These are phyloP conservation scores for Penicillium chermesinum DNA, from an alignment of 495 filamentous ascomycete species.

Conservation along the genomic window DNA sequence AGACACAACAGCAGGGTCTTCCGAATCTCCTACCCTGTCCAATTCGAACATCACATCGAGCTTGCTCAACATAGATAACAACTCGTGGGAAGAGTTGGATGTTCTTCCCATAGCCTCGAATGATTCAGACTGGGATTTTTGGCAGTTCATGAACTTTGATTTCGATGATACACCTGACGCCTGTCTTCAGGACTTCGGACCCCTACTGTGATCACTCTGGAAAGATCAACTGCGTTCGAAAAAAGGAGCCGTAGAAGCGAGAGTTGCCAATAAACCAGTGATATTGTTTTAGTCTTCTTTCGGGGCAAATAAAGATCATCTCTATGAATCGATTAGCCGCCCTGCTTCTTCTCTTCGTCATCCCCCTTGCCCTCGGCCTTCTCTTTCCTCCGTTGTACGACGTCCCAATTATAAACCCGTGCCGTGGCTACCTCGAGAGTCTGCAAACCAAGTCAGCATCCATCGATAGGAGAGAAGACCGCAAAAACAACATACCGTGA, in stretches of 20 bases:
- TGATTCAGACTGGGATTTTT: neutral
- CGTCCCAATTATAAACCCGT: conserved; percentile 98
- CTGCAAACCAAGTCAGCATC: conserved; percentile 35
- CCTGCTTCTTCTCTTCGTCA: conserved; percentile 23
- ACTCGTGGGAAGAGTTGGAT: neutral
- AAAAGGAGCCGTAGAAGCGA: neutral
- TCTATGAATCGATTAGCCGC: neutral
- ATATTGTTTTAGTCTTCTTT: neutral
- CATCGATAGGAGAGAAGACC: neutral
- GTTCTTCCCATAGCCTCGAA: neutral
- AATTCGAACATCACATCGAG: neutral
- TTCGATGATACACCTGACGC: too few species aligned
- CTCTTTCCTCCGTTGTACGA: conserved; percentile 88
- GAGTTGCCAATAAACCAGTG: neutral
- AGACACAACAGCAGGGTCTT: neutral
- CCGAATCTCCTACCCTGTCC: neutral
- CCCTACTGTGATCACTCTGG: too few species aligned
- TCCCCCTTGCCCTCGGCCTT: conserved; percentile 60
- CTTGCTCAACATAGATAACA: neutral
- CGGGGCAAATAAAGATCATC: conserved; percentile 1
- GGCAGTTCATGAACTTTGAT: conserved; percentile 3
- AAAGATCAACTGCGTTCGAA: too few species aligned
- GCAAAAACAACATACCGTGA: conserved; percentile 61
- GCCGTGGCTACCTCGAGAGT: conserved; percentile 96
- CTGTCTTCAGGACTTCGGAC: too few species aligned